These are phyloP conservation scores for Scortechinia acanthostroma DNA, from an alignment of 2,329 filamentous ascomycete species.

Conservation along the genomic window DNA sequence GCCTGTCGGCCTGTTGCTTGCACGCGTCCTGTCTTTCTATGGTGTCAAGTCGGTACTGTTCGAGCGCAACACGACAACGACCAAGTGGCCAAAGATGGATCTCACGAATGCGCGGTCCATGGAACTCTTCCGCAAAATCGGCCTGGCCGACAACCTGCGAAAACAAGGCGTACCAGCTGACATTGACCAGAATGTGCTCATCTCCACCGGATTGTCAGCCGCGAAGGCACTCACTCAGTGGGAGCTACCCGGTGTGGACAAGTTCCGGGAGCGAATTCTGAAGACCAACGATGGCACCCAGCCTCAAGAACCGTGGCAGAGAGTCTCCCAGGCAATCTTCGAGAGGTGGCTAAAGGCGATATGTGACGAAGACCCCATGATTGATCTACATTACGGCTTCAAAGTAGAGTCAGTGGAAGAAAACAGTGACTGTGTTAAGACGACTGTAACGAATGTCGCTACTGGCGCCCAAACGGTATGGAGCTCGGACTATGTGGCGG, in stretches of 20 bases:
- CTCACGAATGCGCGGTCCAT: neutral
- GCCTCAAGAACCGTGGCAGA: neutral
- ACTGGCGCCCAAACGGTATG: neutral
- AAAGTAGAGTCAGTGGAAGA: neutral
- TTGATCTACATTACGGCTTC: neutral
- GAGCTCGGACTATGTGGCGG: neutral
- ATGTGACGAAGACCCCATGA: neutral
- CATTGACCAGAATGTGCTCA: neutral
- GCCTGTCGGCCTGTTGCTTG: neutral
- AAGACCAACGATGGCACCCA: neutral
- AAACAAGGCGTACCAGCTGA: too few relatives aligned
- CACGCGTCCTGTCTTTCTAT: neutral
- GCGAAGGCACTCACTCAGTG: neutral
- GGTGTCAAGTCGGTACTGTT: neutral
- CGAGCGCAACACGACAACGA: neutral
- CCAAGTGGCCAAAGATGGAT: conserved; percentile 1
- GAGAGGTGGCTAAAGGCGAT: neutral
- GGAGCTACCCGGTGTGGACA: neutral
- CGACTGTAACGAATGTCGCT: neutral
- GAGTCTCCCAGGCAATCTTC: neutral
- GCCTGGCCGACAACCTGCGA: neutral
- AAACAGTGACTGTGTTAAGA: neutral
- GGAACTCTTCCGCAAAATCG: neutral
- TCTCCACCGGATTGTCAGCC: neutral
- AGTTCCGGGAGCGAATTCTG: neutral